Conservation (phyloP, 2,329 filamentous ascomycete species). For the Monosporascus ibericus region DNA sequence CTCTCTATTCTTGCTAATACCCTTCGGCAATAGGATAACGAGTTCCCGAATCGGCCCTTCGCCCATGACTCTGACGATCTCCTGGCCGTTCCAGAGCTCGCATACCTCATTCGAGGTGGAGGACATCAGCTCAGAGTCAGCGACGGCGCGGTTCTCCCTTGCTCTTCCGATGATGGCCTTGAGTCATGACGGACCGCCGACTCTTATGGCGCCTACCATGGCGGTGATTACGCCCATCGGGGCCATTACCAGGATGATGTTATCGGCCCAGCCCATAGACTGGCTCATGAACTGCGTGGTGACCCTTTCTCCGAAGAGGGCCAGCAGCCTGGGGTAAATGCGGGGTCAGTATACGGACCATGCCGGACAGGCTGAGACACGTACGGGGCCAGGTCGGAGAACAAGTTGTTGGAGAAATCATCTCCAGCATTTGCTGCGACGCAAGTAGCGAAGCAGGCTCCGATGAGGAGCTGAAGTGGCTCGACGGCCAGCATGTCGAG, state of each 20-base stretch:
- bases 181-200: constrained; percentile 35
- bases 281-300: constrained; percentile 43
- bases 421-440: neutral
- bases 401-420: neutral
- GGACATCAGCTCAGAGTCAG: constrained; percentile 37
- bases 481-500: too few species aligned
- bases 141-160: constrained; percentile 33
- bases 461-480: too few species aligned
- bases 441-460: too few species aligned
- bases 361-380: neutral
- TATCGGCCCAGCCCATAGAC: constrained; percentile 32
- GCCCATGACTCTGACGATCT: constrained; percentile 23
- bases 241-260: constrained; percentile 38
- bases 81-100: constrained; percentile 37
- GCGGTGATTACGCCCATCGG: constrained; percentile 40
- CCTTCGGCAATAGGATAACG: neutral
- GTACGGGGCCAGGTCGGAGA: neutral
- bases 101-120: constrained; percentile 39
- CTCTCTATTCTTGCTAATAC: too few species aligned
- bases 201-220: constrained; percentile 37
- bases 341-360: neutral
- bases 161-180: constrained; percentile 39
- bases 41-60: constrained; percentile 10
- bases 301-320: constrained; percentile 36
- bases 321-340: constrained; percentile 9